phyloP scores from a whole-genome alignment of 208 protist genomes.

The Paratrypanosoma confusum region DNA sequence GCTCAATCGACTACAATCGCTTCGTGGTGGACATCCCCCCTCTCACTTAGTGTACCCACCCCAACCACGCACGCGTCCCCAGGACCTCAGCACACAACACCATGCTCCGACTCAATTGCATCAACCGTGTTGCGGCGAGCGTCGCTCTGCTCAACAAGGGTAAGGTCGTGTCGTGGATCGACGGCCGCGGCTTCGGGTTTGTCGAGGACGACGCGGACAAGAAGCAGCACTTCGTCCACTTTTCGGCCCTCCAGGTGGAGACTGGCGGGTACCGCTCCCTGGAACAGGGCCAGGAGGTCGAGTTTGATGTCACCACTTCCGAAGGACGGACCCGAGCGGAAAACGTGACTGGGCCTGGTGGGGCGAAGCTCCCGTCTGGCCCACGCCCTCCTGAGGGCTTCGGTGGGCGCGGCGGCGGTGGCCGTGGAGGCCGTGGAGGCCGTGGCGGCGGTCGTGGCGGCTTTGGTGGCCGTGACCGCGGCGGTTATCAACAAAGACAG shows the following conservation, averaged over 20 bases:
- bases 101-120: too few relatives aligned
- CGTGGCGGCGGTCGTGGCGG: slow-evolving; percentile 20
- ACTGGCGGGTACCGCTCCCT: slow-evolving; percentile 75
- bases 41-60: too few relatives aligned
- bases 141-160: slow-evolving; percentile 68
- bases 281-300: slow-evolving; percentile 78
- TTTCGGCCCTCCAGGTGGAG: slow-evolving; percentile 84
- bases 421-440: slow-evolving; percentile 21
- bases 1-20: too few relatives aligned
- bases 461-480: slow-evolving; percentile 3
- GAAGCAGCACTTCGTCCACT: slow-evolving; percentile 90
- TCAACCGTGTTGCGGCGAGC: slow-evolving; percentile 31
- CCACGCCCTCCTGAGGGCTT: slow-evolving; percentile 51
- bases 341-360: slow-evolving; percentile 74
- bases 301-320: slow-evolving; percentile 81
- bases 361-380: slow-evolving; percentile 72
- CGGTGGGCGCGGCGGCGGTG: slow-evolving; percentile 22
- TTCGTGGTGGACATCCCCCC: too few relatives aligned
- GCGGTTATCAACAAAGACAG: too few relatives aligned
- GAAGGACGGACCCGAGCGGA: slow-evolving; percentile 82
- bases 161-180: slow-evolving; percentile 85
- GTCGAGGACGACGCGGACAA: slow-evolving; percentile 84
- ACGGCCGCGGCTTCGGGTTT: slow-evolving; percentile 83
- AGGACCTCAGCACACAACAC: too few relatives aligned
- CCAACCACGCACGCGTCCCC: too few relatives aligned